Percentiles rank a stretch among this genome's conserved stretches.
phyloP scores from a whole-genome alignment of 768 basidiomycete species.

The Mycena albidolilacea region DNA sequence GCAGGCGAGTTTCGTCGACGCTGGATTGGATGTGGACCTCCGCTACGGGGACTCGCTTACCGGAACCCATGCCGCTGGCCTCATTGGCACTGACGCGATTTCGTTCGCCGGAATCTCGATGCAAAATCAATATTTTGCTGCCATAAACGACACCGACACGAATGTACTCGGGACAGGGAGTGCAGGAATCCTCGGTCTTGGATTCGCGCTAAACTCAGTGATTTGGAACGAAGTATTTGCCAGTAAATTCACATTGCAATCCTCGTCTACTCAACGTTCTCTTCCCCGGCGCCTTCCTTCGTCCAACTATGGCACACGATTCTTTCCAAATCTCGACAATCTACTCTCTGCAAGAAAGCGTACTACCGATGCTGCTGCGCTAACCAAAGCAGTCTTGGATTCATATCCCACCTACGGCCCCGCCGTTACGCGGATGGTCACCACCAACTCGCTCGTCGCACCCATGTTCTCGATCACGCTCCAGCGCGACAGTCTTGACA shows the following conservation, averaged over 20 bases:
- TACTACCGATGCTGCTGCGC: conserved; percentile 29
- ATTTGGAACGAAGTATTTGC: conserved; percentile 61
- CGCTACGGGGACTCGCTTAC: conserved; percentile 81
- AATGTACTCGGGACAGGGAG: conserved; percentile 68
- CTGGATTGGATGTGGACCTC: conserved; percentile 63
- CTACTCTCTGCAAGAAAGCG: conserved; percentile 36
- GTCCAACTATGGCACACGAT: conserved; percentile 45
- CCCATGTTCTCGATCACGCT: conserved; percentile 73
- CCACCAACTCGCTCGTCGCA: conserved; percentile 50
- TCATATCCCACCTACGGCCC: conserved; percentile 62
- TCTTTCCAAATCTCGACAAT: conserved; percentile 49
- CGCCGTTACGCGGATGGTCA: conserved; percentile 62
- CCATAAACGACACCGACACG: conserved; percentile 79
- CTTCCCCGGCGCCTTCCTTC: conserved; percentile 14
- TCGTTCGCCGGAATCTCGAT: conserved; percentile 67
- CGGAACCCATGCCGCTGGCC: conserved; percentile 77
- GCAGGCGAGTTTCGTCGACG: conserved; percentile 62
- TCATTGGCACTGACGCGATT: conserved; percentile 72
- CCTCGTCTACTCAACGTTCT: conserved; percentile 13
- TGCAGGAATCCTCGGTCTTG: conserved; percentile 81
- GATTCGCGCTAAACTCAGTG: conserved; percentile 64
- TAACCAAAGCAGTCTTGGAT: conserved; percentile 53
- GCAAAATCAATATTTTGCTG: conserved; percentile 71
- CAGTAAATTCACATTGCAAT: conserved; percentile 31
- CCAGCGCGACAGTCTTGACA: conserved; percentile 77